Conservation (phyloP, 306 rosid genomes). For the Inga oerstediana region DNA sequence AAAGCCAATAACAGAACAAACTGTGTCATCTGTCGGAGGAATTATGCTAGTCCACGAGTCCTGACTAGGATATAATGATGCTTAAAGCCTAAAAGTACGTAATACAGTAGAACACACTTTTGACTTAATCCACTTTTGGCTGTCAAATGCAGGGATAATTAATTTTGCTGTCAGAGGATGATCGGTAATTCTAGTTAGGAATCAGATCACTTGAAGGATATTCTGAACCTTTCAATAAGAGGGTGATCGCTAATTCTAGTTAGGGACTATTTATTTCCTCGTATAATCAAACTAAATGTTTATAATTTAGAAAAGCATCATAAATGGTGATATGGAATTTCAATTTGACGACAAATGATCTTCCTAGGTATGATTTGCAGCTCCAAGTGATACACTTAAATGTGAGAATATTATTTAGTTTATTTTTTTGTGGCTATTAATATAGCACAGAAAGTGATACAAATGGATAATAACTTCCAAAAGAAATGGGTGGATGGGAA, state of each 20-base stretch:
- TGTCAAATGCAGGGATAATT: not conserved
- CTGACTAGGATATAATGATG: not conserved
- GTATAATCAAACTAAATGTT: not conserved
- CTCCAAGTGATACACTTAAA: not conserved
- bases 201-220: not conserved
- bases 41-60: not conserved
- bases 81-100: not conserved
- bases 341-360: not conserved
- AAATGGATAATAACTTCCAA: constrained; percentile 28
- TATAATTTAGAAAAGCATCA: not conserved
- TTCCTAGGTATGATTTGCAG: not conserved
- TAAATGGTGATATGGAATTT: not conserved
- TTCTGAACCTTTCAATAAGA: not conserved
- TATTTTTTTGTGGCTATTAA: constrained; percentile 17
- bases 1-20: not conserved
- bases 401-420: not conserved
- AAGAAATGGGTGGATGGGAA: constrained; percentile 32
- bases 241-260: not conserved
- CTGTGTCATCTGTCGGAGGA: not conserved
- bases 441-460: constrained; percentile 15
- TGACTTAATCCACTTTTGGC: not conserved
- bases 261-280: not conserved
- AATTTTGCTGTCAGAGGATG: not conserved
- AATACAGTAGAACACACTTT: not conserved
- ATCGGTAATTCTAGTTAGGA: constrained; percentile 4